Conservation (phyloP, 805 yeast species). For the Saturnispora sekii region DNA sequence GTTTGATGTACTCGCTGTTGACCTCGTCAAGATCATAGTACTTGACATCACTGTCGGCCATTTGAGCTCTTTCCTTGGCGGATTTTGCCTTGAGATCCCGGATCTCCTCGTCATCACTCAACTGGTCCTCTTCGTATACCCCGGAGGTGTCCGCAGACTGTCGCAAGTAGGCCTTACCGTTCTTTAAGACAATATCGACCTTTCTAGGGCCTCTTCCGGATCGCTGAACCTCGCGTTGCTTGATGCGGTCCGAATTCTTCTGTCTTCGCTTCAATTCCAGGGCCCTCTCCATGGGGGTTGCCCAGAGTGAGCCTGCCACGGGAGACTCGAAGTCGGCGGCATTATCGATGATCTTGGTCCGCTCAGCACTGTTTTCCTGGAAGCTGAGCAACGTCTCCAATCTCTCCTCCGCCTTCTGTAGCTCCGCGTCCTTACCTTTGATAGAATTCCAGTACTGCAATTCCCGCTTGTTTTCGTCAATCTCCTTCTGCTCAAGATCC, state of each 20-base stretch:
- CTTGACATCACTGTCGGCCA: conserved; percentile 23
- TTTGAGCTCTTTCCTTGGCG: conserved; percentile 25
- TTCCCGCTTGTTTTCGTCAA: conserved; percentile 34
- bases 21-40: conserved; percentile 58
- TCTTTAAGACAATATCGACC: conserved; percentile 65
- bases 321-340: conserved; percentile 75
- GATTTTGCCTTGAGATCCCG: conserved; percentile 29
- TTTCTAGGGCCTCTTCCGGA: conserved; percentile 68
- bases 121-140: no score
- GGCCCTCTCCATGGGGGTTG: conserved; percentile 80
- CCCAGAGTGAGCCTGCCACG: conserved; percentile 58
- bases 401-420: conserved; percentile 60
- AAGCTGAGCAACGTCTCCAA: conserved; percentile 65
- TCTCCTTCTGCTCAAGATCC: conserved; percentile 30
- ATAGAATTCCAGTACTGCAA: conserved; percentile 34
- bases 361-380: conserved; percentile 79
- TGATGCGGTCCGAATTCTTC: conserved; percentile 53
- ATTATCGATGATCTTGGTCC: conserved; percentile 88
- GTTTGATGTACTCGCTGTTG: conserved; percentile 41
- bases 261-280: conserved; percentile 82
- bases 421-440: conserved; percentile 43
- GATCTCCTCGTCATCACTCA: conserved; percentile 21
- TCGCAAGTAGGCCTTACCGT: conserved; percentile 53
- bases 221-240: conserved; percentile 46
- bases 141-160: no score